Conservation (phyloP, 495 filamentous ascomycete species). For the Sporormia fimetaria region DNA sequence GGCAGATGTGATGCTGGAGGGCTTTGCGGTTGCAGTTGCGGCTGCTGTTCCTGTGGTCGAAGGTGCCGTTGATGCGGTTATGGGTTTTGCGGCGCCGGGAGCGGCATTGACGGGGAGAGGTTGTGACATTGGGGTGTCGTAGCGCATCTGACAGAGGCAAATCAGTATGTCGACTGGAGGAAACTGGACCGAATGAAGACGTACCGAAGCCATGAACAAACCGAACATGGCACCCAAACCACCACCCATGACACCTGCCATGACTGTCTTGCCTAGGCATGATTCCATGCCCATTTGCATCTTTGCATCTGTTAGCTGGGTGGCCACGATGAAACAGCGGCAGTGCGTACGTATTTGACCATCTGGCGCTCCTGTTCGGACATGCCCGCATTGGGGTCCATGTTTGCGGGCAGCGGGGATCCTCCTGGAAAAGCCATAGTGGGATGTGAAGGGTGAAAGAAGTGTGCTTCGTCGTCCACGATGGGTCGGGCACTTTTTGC, state of each 20-base stretch:
- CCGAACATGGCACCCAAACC: conserved; percentile 26
- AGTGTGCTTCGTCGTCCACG: no score
- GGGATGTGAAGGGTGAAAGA: no score
- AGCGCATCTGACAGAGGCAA: conserved; percentile 58
- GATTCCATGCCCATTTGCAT: conserved; percentile 26
- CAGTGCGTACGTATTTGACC: conserved; percentile 19
- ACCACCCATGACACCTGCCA: conserved; percentile 26
- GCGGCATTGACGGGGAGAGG: conserved; percentile 8
- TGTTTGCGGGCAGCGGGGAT: conserved; percentile 1
- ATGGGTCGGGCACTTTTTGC: conserved; percentile 15
- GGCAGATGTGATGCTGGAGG: no score
- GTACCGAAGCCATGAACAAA: conserved; percentile 23
- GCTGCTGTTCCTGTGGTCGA: background rate
- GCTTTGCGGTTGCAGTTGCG: no score
- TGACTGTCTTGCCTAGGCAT: conserved; percentile 23
- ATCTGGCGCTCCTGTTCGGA: conserved; percentile 23
- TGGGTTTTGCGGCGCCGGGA: background rate
- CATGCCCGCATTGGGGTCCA: conserved; percentile 20
- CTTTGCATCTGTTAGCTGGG: conserved; percentile 1
- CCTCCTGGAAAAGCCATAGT: conserved; percentile 23
- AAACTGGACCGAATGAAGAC: background rate
- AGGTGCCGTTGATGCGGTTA: no score
- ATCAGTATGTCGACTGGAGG: background rate
- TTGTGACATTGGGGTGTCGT: conserved; percentile 60
- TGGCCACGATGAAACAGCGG: background rate